Percentiles rank a stretch among this genome's conserved stretches.
phyloP scores from a whole-genome alignment of 192 early-diverging fungal genomes.

The Paraglomus brasilianum region DNA sequence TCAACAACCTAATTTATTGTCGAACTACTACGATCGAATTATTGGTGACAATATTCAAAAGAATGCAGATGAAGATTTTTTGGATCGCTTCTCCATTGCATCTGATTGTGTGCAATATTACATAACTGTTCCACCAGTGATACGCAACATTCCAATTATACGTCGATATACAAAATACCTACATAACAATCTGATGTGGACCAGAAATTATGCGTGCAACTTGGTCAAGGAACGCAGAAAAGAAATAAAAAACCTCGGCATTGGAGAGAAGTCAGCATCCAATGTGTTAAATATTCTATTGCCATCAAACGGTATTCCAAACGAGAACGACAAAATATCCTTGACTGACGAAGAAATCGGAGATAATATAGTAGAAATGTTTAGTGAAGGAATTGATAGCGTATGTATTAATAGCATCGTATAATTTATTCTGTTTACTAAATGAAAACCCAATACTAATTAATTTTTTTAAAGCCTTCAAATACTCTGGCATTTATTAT shows the following conservation, averaged over 20 bases:
- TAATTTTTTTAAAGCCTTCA: conserved; percentile 15
- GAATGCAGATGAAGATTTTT: conserved; percentile 11
- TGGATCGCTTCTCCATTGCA: conserved; percentile 10
- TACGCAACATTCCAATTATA: conserved; percentile 19
- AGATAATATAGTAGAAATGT: conserved; percentile 9
- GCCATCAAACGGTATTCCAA: neutral
- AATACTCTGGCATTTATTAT: conserved; percentile 20
- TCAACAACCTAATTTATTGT: neutral
- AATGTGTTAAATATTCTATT: conserved; percentile 15
- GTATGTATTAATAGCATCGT: conserved; percentile 14
- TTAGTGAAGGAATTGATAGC: conserved; percentile 22
- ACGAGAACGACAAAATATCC: neutral
- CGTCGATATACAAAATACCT: neutral
- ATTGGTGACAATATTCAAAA: conserved; percentile 4
- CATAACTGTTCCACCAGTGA: neutral
- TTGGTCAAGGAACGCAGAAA: conserved; percentile 1
- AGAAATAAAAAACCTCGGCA: neutral
- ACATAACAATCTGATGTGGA: conserved; percentile 11
- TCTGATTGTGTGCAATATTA: conserved; percentile 26
- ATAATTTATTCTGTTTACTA: neutral
- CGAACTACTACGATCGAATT: conserved; percentile 5
- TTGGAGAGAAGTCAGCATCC: neutral
- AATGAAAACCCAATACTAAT: neutral
- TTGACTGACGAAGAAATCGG: conserved; percentile 14
- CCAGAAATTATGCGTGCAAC: conserved; percentile 5